phyloP scores from a whole-genome alignment of 2,329 filamentous ascomycete genomes.

The Cyphellophora attinorum region DNA sequence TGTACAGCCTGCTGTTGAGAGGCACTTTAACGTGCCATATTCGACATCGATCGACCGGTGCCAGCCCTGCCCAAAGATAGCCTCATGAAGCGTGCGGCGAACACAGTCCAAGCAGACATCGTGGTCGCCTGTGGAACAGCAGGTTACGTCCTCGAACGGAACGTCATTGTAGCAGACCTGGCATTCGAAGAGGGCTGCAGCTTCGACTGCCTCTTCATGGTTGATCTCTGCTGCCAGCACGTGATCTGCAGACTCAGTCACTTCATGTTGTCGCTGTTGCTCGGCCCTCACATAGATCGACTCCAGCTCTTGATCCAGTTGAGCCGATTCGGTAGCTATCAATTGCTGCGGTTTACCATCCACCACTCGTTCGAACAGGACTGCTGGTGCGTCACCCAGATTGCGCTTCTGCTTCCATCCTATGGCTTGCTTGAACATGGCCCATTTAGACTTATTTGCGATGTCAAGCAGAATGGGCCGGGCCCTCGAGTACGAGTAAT shows the following conservation, averaged over 20 bases:
- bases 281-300: slow-evolving; percentile 28
- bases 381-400: slow-evolving; percentile 28
- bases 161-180: slow-evolving; percentile 38
- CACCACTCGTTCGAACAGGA: slow-evolving; percentile 27
- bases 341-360: slow-evolving; percentile 23
- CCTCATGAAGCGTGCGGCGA: slow-evolving; percentile 70
- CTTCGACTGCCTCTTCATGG: slow-evolving; percentile 30
- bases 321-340: slow-evolving; percentile 31
- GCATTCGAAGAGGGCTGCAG: slow-evolving; percentile 36
- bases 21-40: slow-evolving; percentile 67
- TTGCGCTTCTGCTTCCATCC: slow-evolving; percentile 32
- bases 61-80: slow-evolving; percentile 90
- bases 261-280: slow-evolving; percentile 24
- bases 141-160: slow-evolving; percentile 37
- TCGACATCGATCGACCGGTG: slow-evolving; percentile 64
- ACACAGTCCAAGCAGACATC: slow-evolving; percentile 62
- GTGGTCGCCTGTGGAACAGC: slow-evolving; percentile 33
- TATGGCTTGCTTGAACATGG: slow-evolving; percentile 32
- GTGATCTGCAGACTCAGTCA: slow-evolving; percentile 28
- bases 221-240: slow-evolving; percentile 31
- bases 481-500: slow-evolving; percentile 34
- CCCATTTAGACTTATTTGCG: slow-evolving; percentile 32
- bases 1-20: slow-evolving; percentile 65
- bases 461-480: slow-evolving; percentile 33
- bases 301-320: slow-evolving; percentile 34